Base-by-base conservation (phyloP, 2,329 filamentous ascomycete genomes). In the Cercospora beticola region DNA sequence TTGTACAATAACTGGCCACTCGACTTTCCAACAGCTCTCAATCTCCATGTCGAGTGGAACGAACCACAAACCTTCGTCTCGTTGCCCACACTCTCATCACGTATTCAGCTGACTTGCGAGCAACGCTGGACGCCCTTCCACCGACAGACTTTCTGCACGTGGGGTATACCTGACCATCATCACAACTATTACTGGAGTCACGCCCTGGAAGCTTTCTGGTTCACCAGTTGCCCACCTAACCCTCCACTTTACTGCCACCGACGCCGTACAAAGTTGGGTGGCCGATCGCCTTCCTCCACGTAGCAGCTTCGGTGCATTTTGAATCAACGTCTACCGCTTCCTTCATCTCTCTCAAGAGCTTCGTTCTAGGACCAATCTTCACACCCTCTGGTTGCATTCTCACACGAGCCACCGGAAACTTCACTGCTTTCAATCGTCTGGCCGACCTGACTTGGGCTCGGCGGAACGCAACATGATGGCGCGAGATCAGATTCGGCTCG, bases 401-500 rank as follows among this genome's bases (percentile, higher is more conserved):
- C 63, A 71, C 60, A 58, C 31, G 21, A 46, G 23, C 18, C 49
- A 65, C 21, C 16, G 62, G 30, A 26, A 18, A 59, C 36, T 46
- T 43, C 18, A 18, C 62, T 57, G 62, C 60, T 49, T 61, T 23
- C 26, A 65, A 57, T 58, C 54, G 52, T 59, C 62, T 65, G 62
- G 62, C 52, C 52, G 62, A 31, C 52, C 52, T 59, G 18, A 58
- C 21, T 46, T 26, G 54, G 52, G 23, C 57, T 43, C 33, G 60
- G 61, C 36, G 46, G 57, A 92, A 91, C 92, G 76, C 62, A 71
- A 46, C 46, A 74, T 74, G 72, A 72, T 74, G 71, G 66, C 67
- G 58, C 64, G 68, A 30, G 68, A 69, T 52, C 62, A 69, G 40
- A 56, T 67, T 10, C 61, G 54, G 23, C 65, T 74, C 52, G 59